Evolutionary conservation across 345 rosid species (phyloP).

Genomic region (Lumnitzera racemosa): DNA sequence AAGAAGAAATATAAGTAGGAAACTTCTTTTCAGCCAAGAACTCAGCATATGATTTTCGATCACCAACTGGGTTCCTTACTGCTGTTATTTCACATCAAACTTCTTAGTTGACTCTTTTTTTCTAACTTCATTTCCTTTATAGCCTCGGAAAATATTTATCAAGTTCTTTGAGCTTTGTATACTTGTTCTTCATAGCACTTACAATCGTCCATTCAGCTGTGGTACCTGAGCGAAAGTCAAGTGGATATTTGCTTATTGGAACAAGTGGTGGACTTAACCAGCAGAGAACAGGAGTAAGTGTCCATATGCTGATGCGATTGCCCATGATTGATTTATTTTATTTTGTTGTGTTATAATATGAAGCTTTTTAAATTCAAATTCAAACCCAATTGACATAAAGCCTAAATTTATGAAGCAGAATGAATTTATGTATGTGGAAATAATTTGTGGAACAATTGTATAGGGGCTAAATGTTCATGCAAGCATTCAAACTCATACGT

Average conservation of each 20-base stretch:
- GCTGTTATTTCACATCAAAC: too few species aligned
- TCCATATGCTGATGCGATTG: not conserved
- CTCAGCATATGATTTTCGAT: too few species aligned
- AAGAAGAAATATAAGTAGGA: too few species aligned
- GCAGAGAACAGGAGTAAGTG: conserved; percentile 98
- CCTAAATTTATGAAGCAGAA: too few species aligned
- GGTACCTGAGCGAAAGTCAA: conserved; percentile 45
- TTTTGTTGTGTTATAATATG: not conserved
- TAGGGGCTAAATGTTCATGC: too few species aligned
- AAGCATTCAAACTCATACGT: too few species aligned
- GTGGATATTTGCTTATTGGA: conserved; percentile 94
- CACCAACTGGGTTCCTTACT: too few species aligned
- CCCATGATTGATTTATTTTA: not conserved
- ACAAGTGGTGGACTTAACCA: conserved; percentile 98
- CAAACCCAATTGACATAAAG: too few species aligned
- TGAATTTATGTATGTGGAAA: too few species aligned
- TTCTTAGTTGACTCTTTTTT: too few species aligned
- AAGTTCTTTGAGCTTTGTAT: not conserved
- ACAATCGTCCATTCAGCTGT: conserved; percentile 49
- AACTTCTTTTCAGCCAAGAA: too few species aligned
- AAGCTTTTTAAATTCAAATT: not conserved
- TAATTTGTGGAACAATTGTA: too few species aligned
- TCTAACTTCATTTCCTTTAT: not conserved
- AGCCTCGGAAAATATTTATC: not conserved
- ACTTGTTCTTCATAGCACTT: conserved; percentile 5